Conservation (phyloP, 345 rosid genomes). For the Eucalyptus sp. region DNA sequence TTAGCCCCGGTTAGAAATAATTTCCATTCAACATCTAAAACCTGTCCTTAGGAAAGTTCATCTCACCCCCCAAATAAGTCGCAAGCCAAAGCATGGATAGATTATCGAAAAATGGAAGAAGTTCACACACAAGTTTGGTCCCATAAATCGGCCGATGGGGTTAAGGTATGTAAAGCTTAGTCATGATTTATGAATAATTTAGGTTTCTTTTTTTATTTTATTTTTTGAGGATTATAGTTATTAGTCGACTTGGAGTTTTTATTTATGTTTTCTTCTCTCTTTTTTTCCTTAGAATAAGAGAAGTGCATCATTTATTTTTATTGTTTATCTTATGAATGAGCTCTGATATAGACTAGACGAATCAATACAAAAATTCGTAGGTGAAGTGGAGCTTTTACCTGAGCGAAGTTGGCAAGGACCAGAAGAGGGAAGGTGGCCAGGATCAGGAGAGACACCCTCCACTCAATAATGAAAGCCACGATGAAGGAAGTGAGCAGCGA, state of each 20-base stretch:
- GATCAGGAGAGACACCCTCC: constrained; percentile 99
- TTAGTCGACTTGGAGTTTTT: neutral
- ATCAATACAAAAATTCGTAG: neutral
- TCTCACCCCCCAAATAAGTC: neutral
- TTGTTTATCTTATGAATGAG: neutral
- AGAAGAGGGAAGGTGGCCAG: constrained; percentile 91
- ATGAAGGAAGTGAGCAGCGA: constrained; percentile 96
- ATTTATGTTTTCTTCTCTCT: neutral
- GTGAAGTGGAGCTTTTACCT: constrained; percentile 30
- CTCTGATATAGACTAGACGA: neutral
- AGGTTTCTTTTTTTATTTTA: neutral
- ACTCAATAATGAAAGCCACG: constrained; percentile 93
- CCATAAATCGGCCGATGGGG: neutral
- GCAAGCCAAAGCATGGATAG: neutral
- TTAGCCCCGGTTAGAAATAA: neutral
- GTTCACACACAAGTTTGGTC: neutral
- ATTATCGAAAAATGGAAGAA: neutral
- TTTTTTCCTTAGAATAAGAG: neutral
- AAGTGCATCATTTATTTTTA: neutral
- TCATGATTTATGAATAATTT: neutral
- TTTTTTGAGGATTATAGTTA: neutral
- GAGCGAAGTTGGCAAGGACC: constrained; percentile 98
- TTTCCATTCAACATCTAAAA: neutral
- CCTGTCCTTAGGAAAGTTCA: neutral
- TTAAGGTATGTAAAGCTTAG: neutral